A percentile compares a stretch with the other conserved stretches of the same genome.
Evolutionary conservation across 1,139 yeast genomes (phyloP).

Genomic region (Protomyces pachydermus): DNA sequence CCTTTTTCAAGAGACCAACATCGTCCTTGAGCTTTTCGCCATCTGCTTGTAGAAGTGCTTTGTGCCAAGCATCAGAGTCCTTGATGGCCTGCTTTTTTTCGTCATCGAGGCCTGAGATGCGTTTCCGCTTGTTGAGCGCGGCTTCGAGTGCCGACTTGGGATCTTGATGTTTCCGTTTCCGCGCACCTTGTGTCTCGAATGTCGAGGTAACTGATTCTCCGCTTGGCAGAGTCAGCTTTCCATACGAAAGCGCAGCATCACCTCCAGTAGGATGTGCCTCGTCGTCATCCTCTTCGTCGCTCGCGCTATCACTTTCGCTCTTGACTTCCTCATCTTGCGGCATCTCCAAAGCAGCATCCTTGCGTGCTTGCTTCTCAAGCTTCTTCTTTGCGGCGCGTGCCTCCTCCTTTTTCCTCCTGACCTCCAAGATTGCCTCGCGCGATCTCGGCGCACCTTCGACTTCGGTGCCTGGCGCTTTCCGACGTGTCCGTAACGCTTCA

Average conservation of each 20-base stretch:
- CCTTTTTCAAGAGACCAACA: conserved; percentile 77
- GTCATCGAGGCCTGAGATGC: conserved; percentile 42
- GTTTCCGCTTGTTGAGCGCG: conserved; percentile 58
- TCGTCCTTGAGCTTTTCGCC: conserved; percentile 85
- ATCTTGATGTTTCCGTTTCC: conserved; percentile 62
- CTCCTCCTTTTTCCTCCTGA: conserved; percentile 37
- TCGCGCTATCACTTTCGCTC: conserved; percentile 38
- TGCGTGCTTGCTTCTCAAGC: conserved; percentile 28
- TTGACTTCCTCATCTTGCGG: conserved; percentile 34
- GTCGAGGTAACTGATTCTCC: conserved; percentile 80
- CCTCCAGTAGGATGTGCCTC: conserved; percentile 37
- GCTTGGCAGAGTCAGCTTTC: conserved; percentile 76
- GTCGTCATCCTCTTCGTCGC: conserved; percentile 40
- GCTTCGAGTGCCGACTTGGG: conserved; percentile 78
- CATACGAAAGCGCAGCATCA: conserved; percentile 54
- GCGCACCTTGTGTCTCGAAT: conserved; percentile 55
- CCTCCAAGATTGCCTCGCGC: conserved; percentile 45
- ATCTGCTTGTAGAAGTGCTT: conserved; percentile 78
- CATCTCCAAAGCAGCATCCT: conserved; percentile 4
- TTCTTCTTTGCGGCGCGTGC: conserved; percentile 32
- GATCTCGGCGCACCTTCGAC: conserved; percentile 69
- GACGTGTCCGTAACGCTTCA: conserved; percentile 61
- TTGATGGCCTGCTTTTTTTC: conserved; percentile 63
- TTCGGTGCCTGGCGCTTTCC: conserved; percentile 88
- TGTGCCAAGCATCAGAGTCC: conserved; percentile 70